Base-by-base conservation (phyloP, 1,284 basidiomycete genomes). In the Pyrrhoderma noxium region DNA sequence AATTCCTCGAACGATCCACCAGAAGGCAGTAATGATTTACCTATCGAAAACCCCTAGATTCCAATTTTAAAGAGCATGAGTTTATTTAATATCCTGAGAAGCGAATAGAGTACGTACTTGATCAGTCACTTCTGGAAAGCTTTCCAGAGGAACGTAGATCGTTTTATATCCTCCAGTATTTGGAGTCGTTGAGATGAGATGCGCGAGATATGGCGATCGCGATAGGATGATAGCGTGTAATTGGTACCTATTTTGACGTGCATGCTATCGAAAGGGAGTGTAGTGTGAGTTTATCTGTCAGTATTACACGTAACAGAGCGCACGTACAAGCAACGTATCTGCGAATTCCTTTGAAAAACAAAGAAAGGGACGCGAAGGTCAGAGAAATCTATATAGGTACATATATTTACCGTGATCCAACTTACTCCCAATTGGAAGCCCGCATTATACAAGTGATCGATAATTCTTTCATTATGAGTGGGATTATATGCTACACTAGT, bases 221-320 rank as follows among this genome's bases (percentile, higher is more conserved):
- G 89, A 88, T 54, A 93, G 74, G 59, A 92, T 84, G 65, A 93
- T 84, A 59, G 83, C 78, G 66, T 89, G 86, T 47, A 89, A 75
- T 55, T 80, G 78, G 65, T 88, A 89, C 54, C 75, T 71, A 65
- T 78, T 80, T 72, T 83, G 79, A 61, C 81, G 78, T 53, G 87
- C 80, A 70, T 87, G 85, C 85, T 89, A 56, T 13, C 56, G 45
- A 56, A 31, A n/a, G 27, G 57, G 55, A 60, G 16, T 56, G 40
- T 8, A 3, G 42, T 42, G 11, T 27, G 39, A 31, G 27, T 21
- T 18, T 11, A 43, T 13, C 47, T 39, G 52, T 39, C 42, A 54
- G 52, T 42, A 52, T 8, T 5, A 5, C 19, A 47, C 47, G 46
- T 45, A 49, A 56, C 51, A 25, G 41, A 59, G 56, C 47, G 45